A percentile compares a stretch with the other conserved stretches of the same genome.
Evolutionary conservation across 495 filamentous ascomycete species (phyloP).

Genomic region (Bacidia rubella): DNA sequence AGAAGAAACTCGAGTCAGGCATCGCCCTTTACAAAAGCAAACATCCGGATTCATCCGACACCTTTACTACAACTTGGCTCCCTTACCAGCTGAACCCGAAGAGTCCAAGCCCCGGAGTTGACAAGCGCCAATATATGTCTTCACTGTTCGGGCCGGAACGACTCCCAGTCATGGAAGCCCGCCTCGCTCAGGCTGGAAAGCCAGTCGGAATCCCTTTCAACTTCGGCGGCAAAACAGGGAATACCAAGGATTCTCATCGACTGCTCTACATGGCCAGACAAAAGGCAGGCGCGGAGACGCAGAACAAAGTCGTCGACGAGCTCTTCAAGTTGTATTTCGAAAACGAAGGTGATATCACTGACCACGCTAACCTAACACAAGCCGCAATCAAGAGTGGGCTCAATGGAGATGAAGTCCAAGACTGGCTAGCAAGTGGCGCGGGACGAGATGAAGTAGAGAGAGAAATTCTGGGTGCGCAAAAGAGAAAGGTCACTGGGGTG

Average conservation of each 20-base stretch:
- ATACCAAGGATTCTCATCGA: slow-evolving; percentile 63
- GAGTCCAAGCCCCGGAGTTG: slow-evolving; percentile 38
- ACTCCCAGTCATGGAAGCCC: slow-evolving; percentile 38
- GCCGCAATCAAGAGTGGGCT: slow-evolving; percentile 46
- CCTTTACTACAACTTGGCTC: slow-evolving; percentile 57
- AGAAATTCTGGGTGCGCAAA: slow-evolving; percentile 48
- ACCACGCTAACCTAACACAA: slow-evolving; percentile 41
- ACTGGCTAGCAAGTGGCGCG: slow-evolving; percentile 46
- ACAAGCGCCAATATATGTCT: slow-evolving; percentile 42
- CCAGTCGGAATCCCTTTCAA: slow-evolving; percentile 58
- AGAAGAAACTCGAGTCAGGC: slow-evolving; percentile 54
- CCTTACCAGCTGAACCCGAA: slow-evolving; percentile 71
- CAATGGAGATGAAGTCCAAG: slow-evolving; percentile 41
- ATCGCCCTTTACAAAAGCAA: slow-evolving; percentile 49
- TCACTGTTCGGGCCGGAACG: slow-evolving; percentile 48
- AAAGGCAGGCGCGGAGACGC: slow-evolving; percentile 34
- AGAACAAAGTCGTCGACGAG: slow-evolving; percentile 51
- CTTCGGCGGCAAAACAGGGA: slow-evolving; percentile 61
- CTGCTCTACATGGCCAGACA: slow-evolving; percentile 56
- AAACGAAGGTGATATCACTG: slow-evolving; percentile 63
- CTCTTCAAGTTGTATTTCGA: slow-evolving; percentile 68
- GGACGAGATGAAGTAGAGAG: slow-evolving; percentile 58
- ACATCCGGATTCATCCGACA: slow-evolving; percentile 44
- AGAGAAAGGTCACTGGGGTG: slow-evolving; percentile 50
- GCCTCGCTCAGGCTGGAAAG: slow-evolving; percentile 44